Base-by-base conservation (phyloP, 2,329 filamentous ascomycete genomes). In the Beauveria asiatica region DNA sequence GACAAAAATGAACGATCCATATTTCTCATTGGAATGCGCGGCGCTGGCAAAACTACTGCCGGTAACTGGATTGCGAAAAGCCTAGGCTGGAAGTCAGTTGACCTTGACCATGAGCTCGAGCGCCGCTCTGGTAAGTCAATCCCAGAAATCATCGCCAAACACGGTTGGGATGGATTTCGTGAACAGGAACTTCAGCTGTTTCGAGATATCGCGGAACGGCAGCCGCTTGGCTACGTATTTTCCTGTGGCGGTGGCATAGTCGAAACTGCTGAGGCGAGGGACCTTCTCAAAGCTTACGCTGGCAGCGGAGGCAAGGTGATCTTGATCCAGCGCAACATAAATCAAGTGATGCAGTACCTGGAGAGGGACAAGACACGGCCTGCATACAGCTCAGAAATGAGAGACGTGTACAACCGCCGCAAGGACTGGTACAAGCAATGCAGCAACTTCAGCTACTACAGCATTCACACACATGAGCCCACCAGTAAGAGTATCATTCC, bases 1-100 rank as follows among this genome's bases (percentile, higher is more conserved):
- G 23, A 48, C 6, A 27, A 56, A 13, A 65, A 70, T 37, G 74
- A 83, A 66, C 82, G 83, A 52, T 96, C 92, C 0, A 87, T 97
- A 56, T 92, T 97, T 75, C 87, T 99, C 62, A 93, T 99, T 65
- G 94, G 94, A 10, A 99, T 99, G 94, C 86, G 94, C 65, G 94
- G 94, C 60, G 94, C 92, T 45, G 94, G 94, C 27, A 99, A 99
- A 77, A 97, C 94, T 0, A 99, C 94, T 0, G 88, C 90, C 41
- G 94, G 94, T 57, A 83, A 84, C 16, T 96, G 92, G 90, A 87
- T 94, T 68, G 86, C 89, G 0, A 83, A 83, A 62, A 82, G 88
- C 30, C 78, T 97, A 1, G 83, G 85, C 54, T 86, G 91, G 70
- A 85, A 88, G 7, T 87, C 96, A 62, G 76, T 95, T 58, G 94